Conservation (phyloP, 495 filamentous ascomycete genomes). For the Tuber microsphaerosporum region DNA sequence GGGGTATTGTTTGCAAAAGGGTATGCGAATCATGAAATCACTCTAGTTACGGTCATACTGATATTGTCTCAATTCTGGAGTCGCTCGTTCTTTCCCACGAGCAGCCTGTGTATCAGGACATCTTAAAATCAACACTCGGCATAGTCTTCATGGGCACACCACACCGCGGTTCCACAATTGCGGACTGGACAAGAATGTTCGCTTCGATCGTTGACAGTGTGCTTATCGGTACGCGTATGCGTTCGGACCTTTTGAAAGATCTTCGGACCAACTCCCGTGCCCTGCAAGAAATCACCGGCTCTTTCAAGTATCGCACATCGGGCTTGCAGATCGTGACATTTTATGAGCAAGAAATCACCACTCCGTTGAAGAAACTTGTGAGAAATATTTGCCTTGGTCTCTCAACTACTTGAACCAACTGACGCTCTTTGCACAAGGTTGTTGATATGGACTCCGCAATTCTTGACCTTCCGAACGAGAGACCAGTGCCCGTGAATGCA, state of each 20-base stretch:
- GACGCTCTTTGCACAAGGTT: constrained; percentile 7
- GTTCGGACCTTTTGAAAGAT: constrained; percentile 8
- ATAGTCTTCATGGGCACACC: constrained; percentile 26
- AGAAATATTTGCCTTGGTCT: neutral
- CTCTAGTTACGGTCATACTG: neutral
- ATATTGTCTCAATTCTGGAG: constrained; percentile 1
- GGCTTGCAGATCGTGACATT: constrained; percentile 16
- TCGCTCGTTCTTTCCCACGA: constrained; percentile 9
- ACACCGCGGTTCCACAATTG: constrained; percentile 14
- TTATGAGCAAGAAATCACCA: constrained; percentile 9
- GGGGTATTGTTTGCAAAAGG: constrained; percentile 22
- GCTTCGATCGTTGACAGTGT: neutral
- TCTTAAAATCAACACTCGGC: constrained; percentile 6
- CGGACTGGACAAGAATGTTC: constrained; percentile 4
- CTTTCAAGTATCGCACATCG: constrained; percentile 8
- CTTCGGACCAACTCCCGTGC: constrained; percentile 8
- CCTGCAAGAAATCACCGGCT: constrained; percentile 13
- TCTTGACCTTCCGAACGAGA: constrained; percentile 18
- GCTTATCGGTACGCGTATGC: neutral
- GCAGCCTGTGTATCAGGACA: neutral
- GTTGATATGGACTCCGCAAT: constrained; percentile 12
- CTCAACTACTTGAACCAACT: constrained; percentile 3
- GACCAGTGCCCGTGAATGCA: constrained; percentile 4
- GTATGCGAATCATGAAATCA: constrained; percentile 11
- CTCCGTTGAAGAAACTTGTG: constrained; percentile 3